Evolutionary conservation across 2,329 filamentous ascomycete species (phyloP).

Genomic region (Aspergillus unguis): DNA sequence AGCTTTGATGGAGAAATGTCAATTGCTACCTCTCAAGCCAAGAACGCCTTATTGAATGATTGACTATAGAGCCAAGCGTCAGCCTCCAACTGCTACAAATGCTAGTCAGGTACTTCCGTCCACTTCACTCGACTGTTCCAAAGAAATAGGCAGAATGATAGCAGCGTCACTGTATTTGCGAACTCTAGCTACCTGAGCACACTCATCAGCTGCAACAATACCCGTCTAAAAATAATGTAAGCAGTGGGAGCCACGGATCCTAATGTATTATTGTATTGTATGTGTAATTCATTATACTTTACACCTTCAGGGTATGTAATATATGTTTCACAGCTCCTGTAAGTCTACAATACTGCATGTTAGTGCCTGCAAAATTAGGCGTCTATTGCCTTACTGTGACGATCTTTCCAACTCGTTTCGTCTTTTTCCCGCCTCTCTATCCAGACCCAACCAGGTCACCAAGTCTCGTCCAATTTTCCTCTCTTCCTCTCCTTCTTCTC

Average conservation of each 20-base stretch:
- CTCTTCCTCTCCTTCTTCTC: conserved; percentile 16
- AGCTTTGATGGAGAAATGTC: not conserved
- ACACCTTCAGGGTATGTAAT: not conserved
- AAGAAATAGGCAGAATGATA: too few relatives aligned
- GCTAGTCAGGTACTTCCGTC: not conserved
- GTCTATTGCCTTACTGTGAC: conserved; percentile 14
- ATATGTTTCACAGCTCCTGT: not conserved
- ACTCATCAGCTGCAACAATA: too few relatives aligned
- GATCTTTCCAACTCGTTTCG: conserved; percentile 20
- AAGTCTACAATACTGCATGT: not conserved
- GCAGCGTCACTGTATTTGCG: too few relatives aligned
- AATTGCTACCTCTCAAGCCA: not conserved
- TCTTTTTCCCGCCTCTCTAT: conserved; percentile 20
- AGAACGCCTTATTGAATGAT: conserved; percentile 8
- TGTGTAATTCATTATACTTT: not conserved
- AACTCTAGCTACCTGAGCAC: too few relatives aligned
- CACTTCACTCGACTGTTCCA: not conserved
- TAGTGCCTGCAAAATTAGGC: conserved; percentile 15
- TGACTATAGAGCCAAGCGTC: conserved; percentile 11
- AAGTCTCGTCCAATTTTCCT: conserved; percentile 21
- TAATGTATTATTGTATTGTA: conserved; percentile 11
- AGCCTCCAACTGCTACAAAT: conserved; percentile 6
- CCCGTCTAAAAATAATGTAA: conserved; percentile 17
- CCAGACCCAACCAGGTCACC: conserved; percentile 20
- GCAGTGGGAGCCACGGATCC: conserved; percentile 15